A percentile compares a stretch with the other conserved stretches of the same genome.
phyloP scores from a whole-genome alignment of 2,329 filamentous ascomycete genomes.

The Leptographium wingfieldii region DNA sequence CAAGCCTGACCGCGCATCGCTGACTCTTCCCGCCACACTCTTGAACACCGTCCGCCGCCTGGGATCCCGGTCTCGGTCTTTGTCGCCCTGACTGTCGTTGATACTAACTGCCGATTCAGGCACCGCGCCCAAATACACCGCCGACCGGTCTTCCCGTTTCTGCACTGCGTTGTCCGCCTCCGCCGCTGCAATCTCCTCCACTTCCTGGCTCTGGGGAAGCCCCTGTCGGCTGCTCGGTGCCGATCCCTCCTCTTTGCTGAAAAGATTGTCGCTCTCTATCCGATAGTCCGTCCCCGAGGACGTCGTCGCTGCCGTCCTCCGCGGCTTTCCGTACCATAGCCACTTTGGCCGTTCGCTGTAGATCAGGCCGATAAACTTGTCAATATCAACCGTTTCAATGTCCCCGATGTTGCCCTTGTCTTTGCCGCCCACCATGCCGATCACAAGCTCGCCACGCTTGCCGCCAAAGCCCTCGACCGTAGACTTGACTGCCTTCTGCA shows the following conservation, averaged over 20 bases:
- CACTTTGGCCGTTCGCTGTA: slow-evolving; percentile 80
- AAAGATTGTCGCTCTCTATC: slow-evolving; percentile 34
- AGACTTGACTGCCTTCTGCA: slow-evolving; percentile 89
- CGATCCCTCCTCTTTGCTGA: slow-evolving; percentile 44
- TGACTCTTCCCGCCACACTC: slow-evolving; percentile 65
- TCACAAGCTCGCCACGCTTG: slow-evolving; percentile 86
- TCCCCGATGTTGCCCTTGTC: slow-evolving; percentile 87
- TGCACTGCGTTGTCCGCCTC: slow-evolving; percentile 5
- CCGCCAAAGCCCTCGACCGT: slow-evolving; percentile 89
- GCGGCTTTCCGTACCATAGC: slow-evolving; percentile 86
- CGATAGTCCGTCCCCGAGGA: slow-evolving; percentile 12
- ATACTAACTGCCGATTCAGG: slow-evolving; percentile 34
- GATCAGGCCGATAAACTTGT: slow-evolving; percentile 64
- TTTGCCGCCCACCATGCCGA: slow-evolving; percentile 80
- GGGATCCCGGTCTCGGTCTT: slow-evolving; percentile 26
- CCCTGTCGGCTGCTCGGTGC: slow-evolving; percentile 29
- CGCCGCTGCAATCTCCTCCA: not conserved
- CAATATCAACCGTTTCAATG: slow-evolving; percentile 82
- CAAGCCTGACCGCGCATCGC: slow-evolving; percentile 69
- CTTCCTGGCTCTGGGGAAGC: not conserved
- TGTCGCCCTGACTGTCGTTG: slow-evolving; percentile 33
- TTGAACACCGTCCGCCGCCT: slow-evolving; percentile 59
- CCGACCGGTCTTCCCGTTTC: slow-evolving; percentile 30
- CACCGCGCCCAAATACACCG: slow-evolving; percentile 29
- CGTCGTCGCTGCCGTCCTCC: slow-evolving; percentile 39